Base-by-base conservation (phyloP, 768 basidiomycete species). In the Boletus subcaerulescens region DNA sequence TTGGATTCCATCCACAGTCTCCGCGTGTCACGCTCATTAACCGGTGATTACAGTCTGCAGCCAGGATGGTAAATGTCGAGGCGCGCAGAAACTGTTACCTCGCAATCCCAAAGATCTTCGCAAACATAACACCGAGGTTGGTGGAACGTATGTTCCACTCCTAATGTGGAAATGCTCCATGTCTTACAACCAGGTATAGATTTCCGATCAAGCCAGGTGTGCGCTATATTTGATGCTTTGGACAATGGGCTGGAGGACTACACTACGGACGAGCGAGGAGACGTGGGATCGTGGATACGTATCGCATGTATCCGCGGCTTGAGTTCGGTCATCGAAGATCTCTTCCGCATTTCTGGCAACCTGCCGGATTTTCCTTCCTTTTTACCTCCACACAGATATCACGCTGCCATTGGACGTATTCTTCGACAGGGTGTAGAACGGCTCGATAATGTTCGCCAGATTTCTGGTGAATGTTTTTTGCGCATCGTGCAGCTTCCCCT, bases 241-340 rank as follows among this genome's bases (percentile, higher is more conserved):
- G 69, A 86, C n/a, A 68, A 65, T n/a, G 94, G 92, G 4, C 71
- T 99, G 49, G 77, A 83, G 18, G 95, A 99, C 73, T 99, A 98
- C 66, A 89, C 91, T 6, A 84, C 83, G 45, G 96, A 99, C 67
- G 91, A 97, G 67, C 85, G 96, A 60, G 96, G 96, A 5, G 97
- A 99, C 66, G 89, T 99, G 36, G 96, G 96, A 40, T 98, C 96
- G 3, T 97, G 94, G 93, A 81, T 94, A 48, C 89, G 96, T 58
- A 80, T 89, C 8, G 83, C 85, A 3, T 90, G 87, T 62, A 79
- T 94, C 48, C 77, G 76, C 44, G 87, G 87, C 11, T 72, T 94
- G 52, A 76, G 82, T 17, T 72, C 75, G 9, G 71, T 84, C 54
- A 73, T 80, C 42, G 74, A 78, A 61, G 73, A 80, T 24, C 63